Evolutionary conservation across 345 rosid genomes (phyloP).

Genomic region (Psidium friedrichsthalianum): DNA sequence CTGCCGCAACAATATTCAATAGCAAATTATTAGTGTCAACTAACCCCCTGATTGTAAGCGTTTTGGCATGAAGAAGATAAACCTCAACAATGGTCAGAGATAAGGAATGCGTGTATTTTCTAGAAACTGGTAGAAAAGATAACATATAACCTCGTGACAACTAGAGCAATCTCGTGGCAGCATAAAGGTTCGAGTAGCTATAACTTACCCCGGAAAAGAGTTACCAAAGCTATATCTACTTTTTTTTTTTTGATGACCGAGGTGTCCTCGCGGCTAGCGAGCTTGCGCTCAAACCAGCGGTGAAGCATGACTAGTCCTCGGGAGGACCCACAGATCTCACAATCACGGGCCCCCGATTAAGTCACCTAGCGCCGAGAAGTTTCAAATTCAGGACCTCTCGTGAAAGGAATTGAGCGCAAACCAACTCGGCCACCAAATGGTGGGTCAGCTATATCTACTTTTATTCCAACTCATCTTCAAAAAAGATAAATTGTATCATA

Average conservation of each 20-base stretch:
- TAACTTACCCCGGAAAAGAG: not conserved
- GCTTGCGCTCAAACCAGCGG: too few relatives aligned
- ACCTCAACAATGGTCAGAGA: not conserved
- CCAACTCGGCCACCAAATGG: too few relatives aligned
- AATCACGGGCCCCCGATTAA: too few relatives aligned
- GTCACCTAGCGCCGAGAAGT: too few relatives aligned
- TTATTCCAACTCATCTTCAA: not conserved
- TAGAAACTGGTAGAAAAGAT: not conserved
- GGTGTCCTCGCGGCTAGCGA: too few relatives aligned
- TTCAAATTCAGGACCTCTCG: too few relatives aligned
- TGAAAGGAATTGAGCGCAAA: too few relatives aligned
- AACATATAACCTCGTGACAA: not conserved
- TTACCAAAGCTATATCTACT: not conserved
- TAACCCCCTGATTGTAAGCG: not conserved
- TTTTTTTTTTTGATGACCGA: too few relatives aligned
- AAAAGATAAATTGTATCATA: not conserved
- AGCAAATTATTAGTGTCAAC: not conserved
- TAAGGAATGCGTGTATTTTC: not conserved
- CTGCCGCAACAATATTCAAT: not conserved
- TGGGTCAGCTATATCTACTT: not conserved
- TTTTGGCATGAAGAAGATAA: not conserved
- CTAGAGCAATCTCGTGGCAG: not conserved
- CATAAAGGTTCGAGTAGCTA: not conserved
- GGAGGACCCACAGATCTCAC: too few relatives aligned
- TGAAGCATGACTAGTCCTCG: too few relatives aligned